Conservation (phyloP, 1,284 basidiomycete species). For the Xerocomus minutiporus region DNA sequence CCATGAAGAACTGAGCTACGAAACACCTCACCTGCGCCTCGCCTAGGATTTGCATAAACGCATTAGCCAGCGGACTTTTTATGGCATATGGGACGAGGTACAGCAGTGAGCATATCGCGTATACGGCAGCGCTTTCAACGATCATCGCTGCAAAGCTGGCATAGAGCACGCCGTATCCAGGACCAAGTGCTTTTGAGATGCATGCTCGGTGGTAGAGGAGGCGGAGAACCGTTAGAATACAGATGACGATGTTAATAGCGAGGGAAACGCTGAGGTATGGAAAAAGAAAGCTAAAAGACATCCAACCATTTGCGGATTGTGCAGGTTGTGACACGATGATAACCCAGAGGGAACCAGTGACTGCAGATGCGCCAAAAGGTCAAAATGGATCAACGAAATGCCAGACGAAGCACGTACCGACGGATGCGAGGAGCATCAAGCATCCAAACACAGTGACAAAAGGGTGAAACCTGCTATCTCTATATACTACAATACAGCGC, state of each 20-base stretch:
- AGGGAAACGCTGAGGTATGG: constrained; percentile 32
- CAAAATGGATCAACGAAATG: background rate
- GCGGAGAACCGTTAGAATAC: constrained; percentile 28
- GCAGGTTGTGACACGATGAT: constrained; percentile 23
- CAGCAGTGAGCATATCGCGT: constrained; percentile 27
- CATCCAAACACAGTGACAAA: constrained; percentile 18
- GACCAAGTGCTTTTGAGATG: constrained; percentile 27
- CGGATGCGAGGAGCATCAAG: constrained; percentile 23
- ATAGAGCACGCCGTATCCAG: constrained; percentile 27
- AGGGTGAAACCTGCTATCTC: constrained; percentile 25
- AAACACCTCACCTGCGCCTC: constrained; percentile 24
- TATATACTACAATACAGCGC: constrained; percentile 34
- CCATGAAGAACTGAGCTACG: background rate
- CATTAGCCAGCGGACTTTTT: constrained; percentile 23
- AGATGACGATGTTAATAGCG: constrained; percentile 30
- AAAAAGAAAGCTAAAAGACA: constrained; percentile 31
- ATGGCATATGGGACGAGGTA: constrained; percentile 27
- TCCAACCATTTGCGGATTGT: constrained; percentile 20
- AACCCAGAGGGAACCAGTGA: constrained; percentile 30
- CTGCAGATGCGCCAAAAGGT: constrained; percentile 8
- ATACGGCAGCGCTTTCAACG: constrained; percentile 30
- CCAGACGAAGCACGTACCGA: constrained; percentile 16
- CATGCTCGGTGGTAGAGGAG: constrained; percentile 29
- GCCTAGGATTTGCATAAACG: constrained; percentile 31
- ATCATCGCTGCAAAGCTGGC: constrained; percentile 30